Percentiles rank a stretch among this genome's conserved stretches.
Evolutionary conservation across 805 yeast genomes (phyloP).

Genomic region (Sungouiozyma intestinalis): DNA sequence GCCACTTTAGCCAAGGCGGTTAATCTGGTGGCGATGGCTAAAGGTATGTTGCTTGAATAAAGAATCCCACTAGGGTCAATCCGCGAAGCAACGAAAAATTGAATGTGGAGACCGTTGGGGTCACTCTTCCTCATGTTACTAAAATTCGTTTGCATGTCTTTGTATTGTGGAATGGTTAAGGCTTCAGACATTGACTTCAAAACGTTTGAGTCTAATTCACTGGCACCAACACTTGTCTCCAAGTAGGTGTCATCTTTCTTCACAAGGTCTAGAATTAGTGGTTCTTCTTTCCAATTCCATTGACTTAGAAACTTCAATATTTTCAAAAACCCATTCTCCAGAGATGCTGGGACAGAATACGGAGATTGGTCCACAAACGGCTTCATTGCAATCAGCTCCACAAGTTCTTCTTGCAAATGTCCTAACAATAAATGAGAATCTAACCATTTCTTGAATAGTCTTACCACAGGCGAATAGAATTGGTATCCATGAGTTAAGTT

Average conservation of each 20-base stretch:
- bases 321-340: slow-evolving; percentile 72
- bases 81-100: slow-evolving; percentile 73
- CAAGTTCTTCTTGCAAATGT: slow-evolving; percentile 66
- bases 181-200: slow-evolving; percentile 46
- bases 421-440: slow-evolving; percentile 65
- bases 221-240: slow-evolving; percentile 19
- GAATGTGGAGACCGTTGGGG: slow-evolving; percentile 71
- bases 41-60: slow-evolving; percentile 58
- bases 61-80: slow-evolving; percentile 79
- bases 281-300: slow-evolving; percentile 94
- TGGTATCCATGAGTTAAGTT: slow-evolving; percentile 63
- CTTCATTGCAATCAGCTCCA: slow-evolving; percentile 73
- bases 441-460: slow-evolving; percentile 84
- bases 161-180: slow-evolving; percentile 50
- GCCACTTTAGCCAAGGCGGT: slow-evolving; percentile 82
- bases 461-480: slow-evolving; percentile 65
- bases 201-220: slow-evolving; percentile 26
- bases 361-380: slow-evolving; percentile 85
- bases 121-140: slow-evolving; percentile 61
- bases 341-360: slow-evolving; percentile 68
- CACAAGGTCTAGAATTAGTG: slow-evolving; percentile 69
- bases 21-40: slow-evolving; percentile 78
- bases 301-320: slow-evolving; percentile 55
- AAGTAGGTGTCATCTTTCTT: slow-evolving; percentile 32
- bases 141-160: slow-evolving; percentile 53